Evolutionary conservation across 2,329 filamentous ascomycete genomes (phyloP), one percentile per base, ranked within the genome.

Genomic region (Fusarium stilboides): DNA sequence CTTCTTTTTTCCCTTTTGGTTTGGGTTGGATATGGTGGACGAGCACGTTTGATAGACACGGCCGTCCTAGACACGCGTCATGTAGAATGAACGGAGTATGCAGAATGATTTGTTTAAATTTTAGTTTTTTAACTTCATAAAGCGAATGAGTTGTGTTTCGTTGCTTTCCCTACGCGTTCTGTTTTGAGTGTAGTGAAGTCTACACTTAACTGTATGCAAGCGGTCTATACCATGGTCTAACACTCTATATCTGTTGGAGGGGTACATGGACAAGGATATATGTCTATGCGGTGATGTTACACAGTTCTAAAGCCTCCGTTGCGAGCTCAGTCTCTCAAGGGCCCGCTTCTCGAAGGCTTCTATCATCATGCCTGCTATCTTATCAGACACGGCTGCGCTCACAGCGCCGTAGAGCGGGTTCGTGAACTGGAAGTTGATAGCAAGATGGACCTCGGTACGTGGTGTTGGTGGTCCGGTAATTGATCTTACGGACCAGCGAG

Each of bases 281-380:
- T 31, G 39, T 40, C 12, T 8, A 42, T 14, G 20, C 3, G 12
- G 22, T 17, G 20, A 15, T 19, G 19, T 20, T 58, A 54, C 31
- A n/a, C 9, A 36, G 26, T 33, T 17, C 57, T 39, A 75, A 17
- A 70, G 62, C 39, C 51, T 70, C 31, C 55, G 65, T 26, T 56
- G 60, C 12, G 54, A 56, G 24, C 67, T 71, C 8, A 81, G 65
- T 53, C 75, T 75, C 74, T 87, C 83, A 76, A 83, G 84, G 8
- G 96, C 94, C 75, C 92, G 86, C 80, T 88, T 88, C 82, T 98
- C 94, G 83, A 99, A 99, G 1, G 96, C 95, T 78, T 93, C 90
- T 70, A 98, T 92, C 94, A 99, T 97, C 69, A 92, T 85, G 6
- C 89, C 90, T 2, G 94, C 95, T 68, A 98, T 89, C 80, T 93